Evolutionary conservation across 2,329 filamentous ascomycete genomes (phyloP).

Genomic region (Arthroderma sp.): DNA sequence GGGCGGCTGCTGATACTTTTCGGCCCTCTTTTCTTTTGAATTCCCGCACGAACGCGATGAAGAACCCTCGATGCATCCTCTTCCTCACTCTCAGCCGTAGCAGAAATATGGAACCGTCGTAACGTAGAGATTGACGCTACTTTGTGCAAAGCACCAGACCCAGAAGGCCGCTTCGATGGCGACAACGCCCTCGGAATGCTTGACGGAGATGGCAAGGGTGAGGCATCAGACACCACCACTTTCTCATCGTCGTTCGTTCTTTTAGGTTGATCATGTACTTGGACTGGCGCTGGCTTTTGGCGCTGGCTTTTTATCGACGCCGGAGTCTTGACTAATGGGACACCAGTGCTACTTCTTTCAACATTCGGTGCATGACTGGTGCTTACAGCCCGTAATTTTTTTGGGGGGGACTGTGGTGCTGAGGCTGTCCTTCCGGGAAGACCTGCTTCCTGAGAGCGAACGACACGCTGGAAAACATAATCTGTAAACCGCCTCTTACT

Average conservation of each 20-base stretch:
- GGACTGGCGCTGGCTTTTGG: no score
- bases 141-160: background rate
- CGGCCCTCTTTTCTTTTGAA: conserved; percentile 24
- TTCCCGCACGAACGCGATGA: conserved; percentile 18
- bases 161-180: no score
- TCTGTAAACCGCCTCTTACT: conserved; percentile 37
- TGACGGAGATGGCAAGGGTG: no score
- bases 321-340: background rate
- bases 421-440: background rate
- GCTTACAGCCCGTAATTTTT: background rate
- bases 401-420: background rate
- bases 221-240: no score
- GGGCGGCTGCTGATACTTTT: conserved; percentile 17
- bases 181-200: no score
- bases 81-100: conserved; percentile 12
- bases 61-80: conserved; percentile 8
- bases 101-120: conserved; percentile 29
- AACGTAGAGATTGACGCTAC: conserved; percentile 21
- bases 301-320: no score
- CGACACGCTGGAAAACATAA: conserved; percentile 34
- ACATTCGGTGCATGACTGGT: no score
- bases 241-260: no score
- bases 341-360: background rate
- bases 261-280: no score
- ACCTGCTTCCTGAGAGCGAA: conserved; percentile 13